Base-by-base conservation (phyloP, 768 basidiomycete species). In the Naganishia kalamii region DNA sequence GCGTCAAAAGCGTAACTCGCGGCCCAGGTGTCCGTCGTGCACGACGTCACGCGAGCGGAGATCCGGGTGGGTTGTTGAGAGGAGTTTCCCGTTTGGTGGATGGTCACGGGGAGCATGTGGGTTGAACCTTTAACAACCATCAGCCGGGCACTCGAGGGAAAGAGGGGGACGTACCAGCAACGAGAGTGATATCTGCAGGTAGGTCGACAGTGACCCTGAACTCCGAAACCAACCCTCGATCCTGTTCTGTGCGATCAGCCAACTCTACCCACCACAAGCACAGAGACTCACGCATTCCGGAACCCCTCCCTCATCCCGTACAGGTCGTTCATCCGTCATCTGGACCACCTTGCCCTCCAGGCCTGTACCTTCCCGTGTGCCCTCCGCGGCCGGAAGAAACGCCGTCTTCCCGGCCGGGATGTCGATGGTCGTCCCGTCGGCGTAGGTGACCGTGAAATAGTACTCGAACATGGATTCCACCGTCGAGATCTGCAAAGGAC, bases 401-500 rank as follows among this genome's bases (percentile, higher is more conserved):
- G 32, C 61, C 11, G 46, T 62, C 40, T 49, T 23, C 4, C 61
- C 61, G 8, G 61, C 61, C 21, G 48, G 47, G 2, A 62, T 43
- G 27, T 62, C 61, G 5, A 62, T 21, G 7, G 13, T 32, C 4
- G 44, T 49, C 27, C 61, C 61, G 17, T 62, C 48, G 2, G n/a
- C 30, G 30, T n/a, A 49, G 17, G 61, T 62, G 15, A 62, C 23
- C 30, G 15, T 1, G 48, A 49, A 62, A 32, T 50, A 62, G 25
- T 62, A 62, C 33, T 62, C 61, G 47, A 62, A 62, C 61, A 62
- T 35, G 6, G 25, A 17, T 49, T 62, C 61, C 4, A 41, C 30
- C 6, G 35, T 17, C 10, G 61, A 49, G 5, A 50, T 40, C 61
- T 62, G 3, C 30, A 6, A 17, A 30, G 4, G 48, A n/a, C 17